Base-by-base conservation (phyloP, 176 grass and related monocot genomes). In the Stipa capillata region DNA sequence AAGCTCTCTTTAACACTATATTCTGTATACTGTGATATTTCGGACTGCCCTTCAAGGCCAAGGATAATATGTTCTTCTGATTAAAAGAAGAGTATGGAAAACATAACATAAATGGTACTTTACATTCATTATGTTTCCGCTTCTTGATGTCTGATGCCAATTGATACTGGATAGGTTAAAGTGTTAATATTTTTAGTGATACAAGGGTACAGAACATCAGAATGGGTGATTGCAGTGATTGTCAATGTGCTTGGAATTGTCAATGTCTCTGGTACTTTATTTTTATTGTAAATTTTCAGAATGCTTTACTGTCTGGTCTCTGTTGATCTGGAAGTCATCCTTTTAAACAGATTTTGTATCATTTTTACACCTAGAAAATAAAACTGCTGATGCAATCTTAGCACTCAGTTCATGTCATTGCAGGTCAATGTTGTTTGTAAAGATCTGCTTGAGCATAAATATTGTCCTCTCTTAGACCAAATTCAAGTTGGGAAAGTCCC, bases 1-100 rank as follows among this genome's bases (percentile, higher is more conserved):
- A 90, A 93, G 96, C 91, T 37, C 31, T 89, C 33, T 70, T 73
- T 5, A 50, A 39, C 32, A 16, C 35, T 4, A 31, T 73, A n/a
- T n/a, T 75, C 2, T 17, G 13, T 53, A n/a, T 54, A 43, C 16
- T 34, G 2, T 61, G 23, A 45, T 84, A 41, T 78, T 70, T 43
- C 21, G 54, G 17, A 76, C 39, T 40, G 35, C 60, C 7, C 50
- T 75, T 68, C 69, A 49, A 75, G 40, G n/a, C 18, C 3, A 33
- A 34, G 23, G 16, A 20, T 24, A 76, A 27, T 51, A 7, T 17
- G 2, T 39, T 56, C 34, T 75, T 32, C 8, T 60, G 40, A 47
- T 73, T 7, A 29, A 67, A 57, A 18, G 10, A 79, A 61, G 32
- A 69, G 15, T 78, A 55, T 58, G 27, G 14, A 70, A 16, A 69